phyloP scores from a whole-genome alignment of 768 basidiomycete species.

The Russula lepida region DNA sequence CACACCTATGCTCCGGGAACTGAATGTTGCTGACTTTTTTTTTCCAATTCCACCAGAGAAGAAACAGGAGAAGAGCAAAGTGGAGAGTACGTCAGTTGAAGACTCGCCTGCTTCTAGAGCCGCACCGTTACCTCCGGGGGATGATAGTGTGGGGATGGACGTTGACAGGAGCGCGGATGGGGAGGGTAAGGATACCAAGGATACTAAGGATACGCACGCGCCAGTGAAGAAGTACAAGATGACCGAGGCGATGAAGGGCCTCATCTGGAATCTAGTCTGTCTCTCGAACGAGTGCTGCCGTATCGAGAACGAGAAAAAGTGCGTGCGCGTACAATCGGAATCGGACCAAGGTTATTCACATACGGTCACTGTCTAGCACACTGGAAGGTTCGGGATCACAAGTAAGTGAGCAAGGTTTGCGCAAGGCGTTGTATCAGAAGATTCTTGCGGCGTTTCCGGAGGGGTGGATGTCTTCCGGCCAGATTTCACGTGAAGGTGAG shows the following conservation, averaged over 20 bases:
- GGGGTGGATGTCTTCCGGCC: constrained; percentile 80
- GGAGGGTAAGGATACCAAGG: constrained; percentile 30
- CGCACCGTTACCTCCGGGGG: constrained; percentile 21
- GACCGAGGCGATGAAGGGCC: constrained; percentile 72
- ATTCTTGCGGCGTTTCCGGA: constrained; percentile 76
- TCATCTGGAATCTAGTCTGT: constrained; percentile 73
- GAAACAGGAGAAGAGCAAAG: constrained; percentile 30
- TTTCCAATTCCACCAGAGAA: constrained; percentile 43
- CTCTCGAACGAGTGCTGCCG: constrained; percentile 79
- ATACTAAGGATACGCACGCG: constrained; percentile 39
- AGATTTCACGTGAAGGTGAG: constrained; percentile 81
- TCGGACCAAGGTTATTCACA: no score
- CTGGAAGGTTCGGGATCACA: constrained; percentile 62
- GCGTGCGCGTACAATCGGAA: no score
- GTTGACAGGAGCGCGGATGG: constrained; percentile 26
- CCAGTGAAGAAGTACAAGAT: constrained; percentile 71
- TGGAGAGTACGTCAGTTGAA: constrained; percentile 23
- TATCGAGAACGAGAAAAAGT: constrained; percentile 60
- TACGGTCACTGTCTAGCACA: constrained; percentile 29
- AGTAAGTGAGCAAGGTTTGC: constrained; percentile 72
- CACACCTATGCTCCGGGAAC: no score
- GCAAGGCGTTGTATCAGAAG: constrained; percentile 79
- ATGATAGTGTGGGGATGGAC: constrained; percentile 20
- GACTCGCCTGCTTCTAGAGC: constrained; percentile 26
- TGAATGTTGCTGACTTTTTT: not conserved